Evolutionary conservation across 177 flowering plant species (phyloP).

Genomic region (Vitis hybrid): DNA sequence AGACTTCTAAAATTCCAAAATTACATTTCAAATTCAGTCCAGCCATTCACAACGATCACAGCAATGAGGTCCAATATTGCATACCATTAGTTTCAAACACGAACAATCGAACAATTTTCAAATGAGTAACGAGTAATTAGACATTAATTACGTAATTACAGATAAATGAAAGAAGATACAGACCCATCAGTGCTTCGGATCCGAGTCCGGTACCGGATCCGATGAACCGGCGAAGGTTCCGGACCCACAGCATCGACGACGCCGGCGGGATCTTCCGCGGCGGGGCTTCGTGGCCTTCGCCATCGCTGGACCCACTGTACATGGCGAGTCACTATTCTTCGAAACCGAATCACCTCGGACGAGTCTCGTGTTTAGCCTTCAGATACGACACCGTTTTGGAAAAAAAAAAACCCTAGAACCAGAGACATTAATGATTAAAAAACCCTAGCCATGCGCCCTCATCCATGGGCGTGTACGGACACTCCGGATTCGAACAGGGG

Average conservation of each 20-base stretch:
- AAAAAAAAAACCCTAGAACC: no score
- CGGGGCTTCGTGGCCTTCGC: constrained; percentile 63
- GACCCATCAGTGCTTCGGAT: constrained; percentile 98
- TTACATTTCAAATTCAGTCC: background rate
- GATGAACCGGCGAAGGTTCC: constrained; percentile 82
- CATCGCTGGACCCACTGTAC: constrained; percentile 90
- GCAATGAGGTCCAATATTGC: no score
- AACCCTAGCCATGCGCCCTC: no score
- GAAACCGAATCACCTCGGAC: background rate
- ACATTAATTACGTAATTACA: background rate
- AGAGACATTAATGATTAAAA: no score
- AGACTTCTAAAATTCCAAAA: background rate
- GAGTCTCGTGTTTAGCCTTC: background rate
- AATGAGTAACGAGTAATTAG: background rate
- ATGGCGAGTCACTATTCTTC: constrained; percentile 22
- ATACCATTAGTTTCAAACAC: background rate
- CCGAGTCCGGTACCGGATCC: constrained; percentile 95
- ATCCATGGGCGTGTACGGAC: no score
- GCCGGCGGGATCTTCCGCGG: constrained; percentile 82
- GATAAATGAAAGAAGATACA: background rate
- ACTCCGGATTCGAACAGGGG: no score
- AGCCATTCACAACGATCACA: background rate
- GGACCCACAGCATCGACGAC: constrained; percentile 94
- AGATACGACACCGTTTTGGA: background rate
- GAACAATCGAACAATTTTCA: background rate